Evolutionary conservation across 208 protist species (phyloP), one percentile per base, ranked within the genome.

Genomic region (Acanthamoeba polyphaga): DNA sequence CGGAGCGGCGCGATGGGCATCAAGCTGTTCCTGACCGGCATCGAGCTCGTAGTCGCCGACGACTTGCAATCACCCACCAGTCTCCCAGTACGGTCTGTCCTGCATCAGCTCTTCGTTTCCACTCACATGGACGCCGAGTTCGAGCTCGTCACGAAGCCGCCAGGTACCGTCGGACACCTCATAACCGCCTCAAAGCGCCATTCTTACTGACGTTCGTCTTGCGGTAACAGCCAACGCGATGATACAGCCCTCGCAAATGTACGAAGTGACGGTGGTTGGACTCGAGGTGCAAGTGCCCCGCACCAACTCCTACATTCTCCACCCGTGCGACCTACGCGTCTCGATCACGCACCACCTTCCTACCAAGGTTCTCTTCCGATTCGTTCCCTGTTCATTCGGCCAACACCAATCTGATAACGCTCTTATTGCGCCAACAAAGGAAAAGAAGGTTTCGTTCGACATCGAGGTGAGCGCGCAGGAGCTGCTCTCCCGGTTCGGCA

Each of bases 251-350:
- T 85, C 55, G 17, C 85, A 92, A 34, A 34, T 92, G 85, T 92
- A 92, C 27, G 85, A 92, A 19, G 60, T 92, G 15, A 43, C 85
- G 55, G 38, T 74, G 27, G 85, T 92, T 9, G 85, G 85, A 24
- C 85, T 92, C 32, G 29, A 92, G 15, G 29, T 92, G 10, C 64
- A 76, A 13, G 34, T 92, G 2, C 85, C 85, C 0, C 85, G 85
- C 64, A 92, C 85, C 32, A 92, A 92, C n/a, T 92, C 85, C 27
- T 92, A 92, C 55, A 46, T 92, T 72, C 85, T 92, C 58, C 85
- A 92, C 22, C 85, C 85, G 6, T 92, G 85, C 64, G 85, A 92
- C 58, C 72, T 92, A 6, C 55, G 85, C 4, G 58, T 70, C 32
- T 64, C 85, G 0, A 46, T 92, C 29, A 74, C 60, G 10, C 85